phyloP scores from a whole-genome alignment of 306 rosid species.

The apple (Malus domestica) region DNA sequence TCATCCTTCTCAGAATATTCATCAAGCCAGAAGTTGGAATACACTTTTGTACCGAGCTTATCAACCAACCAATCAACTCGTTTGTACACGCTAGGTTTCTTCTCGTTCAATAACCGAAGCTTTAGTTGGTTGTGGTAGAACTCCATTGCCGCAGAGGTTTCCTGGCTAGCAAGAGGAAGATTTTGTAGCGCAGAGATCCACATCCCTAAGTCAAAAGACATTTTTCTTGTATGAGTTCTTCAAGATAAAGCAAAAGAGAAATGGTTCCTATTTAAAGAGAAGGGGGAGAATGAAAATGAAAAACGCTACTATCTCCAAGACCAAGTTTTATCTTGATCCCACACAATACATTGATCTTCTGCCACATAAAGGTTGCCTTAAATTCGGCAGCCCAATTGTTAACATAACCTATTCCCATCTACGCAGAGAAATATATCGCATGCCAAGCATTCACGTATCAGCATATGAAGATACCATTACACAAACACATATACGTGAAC shows the following conservation, averaged over 20 bases:
- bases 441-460: background rate
- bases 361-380: too few relatives aligned
- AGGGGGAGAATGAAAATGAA: too few relatives aligned
- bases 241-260: background rate
- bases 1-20: slow-evolving; percentile 78
- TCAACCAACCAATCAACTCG: slow-evolving; percentile 77
- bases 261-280: background rate
- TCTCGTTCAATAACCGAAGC: slow-evolving; percentile 69
- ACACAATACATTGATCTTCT: too few relatives aligned
- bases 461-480: background rate
- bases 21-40: slow-evolving; percentile 88
- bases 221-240: background rate
- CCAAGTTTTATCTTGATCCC: too few relatives aligned
- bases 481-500: background rate
- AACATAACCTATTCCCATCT: too few relatives aligned
- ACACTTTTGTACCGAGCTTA: slow-evolving; percentile 81
- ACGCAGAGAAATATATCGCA: background rate
- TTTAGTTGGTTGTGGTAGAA: slow-evolving; percentile 77
- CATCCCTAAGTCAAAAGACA: slow-evolving; percentile 42
- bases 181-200: slow-evolving; percentile 59
- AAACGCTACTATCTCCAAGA: too few relatives aligned
- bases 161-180: slow-evolving; percentile 82
- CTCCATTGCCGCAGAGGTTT: slow-evolving; percentile 74
- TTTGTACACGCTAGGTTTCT: slow-evolving; percentile 49
- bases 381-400: too few relatives aligned